These are phyloP conservation scores for Trametes cingulata DNA, from an alignment of 768 basidiomycete genomes.

Conservation along the genomic window DNA sequence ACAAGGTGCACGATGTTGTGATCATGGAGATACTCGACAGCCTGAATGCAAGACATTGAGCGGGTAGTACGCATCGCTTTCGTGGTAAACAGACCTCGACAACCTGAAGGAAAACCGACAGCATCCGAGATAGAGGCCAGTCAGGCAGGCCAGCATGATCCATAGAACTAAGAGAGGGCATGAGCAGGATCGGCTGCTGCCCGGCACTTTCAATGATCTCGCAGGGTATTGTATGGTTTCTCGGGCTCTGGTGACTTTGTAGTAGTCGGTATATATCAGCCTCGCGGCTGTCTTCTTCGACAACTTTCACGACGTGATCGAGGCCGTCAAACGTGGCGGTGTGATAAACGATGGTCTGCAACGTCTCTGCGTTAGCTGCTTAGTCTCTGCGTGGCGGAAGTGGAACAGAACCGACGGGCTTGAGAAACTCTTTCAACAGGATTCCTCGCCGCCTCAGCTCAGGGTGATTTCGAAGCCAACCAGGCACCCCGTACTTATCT, in stretches of 20 bases:
- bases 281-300: neutral
- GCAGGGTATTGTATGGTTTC: constrained; percentile 1
- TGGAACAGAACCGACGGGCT: neutral
- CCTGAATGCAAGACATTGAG: neutral
- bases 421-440: neutral
- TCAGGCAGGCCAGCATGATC: neutral
- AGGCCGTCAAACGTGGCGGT: neutral
- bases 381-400: neutral
- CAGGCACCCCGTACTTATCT: neutral
- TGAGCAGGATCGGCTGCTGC: neutral
- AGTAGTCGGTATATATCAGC: neutral
- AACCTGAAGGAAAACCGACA: neutral
- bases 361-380: neutral
- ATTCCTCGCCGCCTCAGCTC: neutral
- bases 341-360: neutral
- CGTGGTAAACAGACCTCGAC: too few species aligned
- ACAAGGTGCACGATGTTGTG: neutral
- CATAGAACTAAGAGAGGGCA: neutral
- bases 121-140: neutral
- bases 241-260: neutral
- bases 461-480: neutral
- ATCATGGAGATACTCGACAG: neutral
- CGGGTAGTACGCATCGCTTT: too few species aligned
- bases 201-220: neutral
- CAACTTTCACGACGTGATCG: neutral